Evolutionary conservation across 345 rosid species (phyloP).

Genomic region (Syzygium aqueum): DNA sequence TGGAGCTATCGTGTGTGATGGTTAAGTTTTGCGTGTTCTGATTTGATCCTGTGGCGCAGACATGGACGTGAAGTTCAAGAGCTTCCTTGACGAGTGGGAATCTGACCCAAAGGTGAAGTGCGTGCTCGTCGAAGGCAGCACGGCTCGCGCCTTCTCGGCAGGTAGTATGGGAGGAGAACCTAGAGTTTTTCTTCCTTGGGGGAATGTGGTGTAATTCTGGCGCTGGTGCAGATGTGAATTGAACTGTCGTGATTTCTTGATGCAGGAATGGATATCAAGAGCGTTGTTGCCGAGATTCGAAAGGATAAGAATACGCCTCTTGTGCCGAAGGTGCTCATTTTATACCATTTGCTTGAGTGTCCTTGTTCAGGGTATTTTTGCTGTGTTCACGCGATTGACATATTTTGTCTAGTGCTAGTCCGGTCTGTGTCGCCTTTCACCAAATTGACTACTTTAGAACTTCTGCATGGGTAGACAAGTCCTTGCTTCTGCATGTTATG

Average conservation of each 20-base stretch:
- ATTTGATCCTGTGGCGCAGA: conserved; percentile 21
- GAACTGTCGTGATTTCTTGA: conserved; percentile 8
- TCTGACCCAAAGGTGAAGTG: conserved; percentile 65
- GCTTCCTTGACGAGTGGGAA: conserved; percentile 85
- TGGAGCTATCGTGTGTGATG: not conserved
- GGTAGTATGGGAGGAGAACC: conserved; percentile 26
- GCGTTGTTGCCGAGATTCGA: conserved; percentile 33
- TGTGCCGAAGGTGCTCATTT: conserved; percentile 58
- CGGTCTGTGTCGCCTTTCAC: not conserved
- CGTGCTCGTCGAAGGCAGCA: conserved; percentile 66
- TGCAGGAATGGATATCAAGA: conserved; percentile 38
- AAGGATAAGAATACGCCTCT: conserved; percentile 57
- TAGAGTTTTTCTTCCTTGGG: not conserved
- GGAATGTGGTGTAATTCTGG: not conserved
- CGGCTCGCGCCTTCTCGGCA: conserved; percentile 81
- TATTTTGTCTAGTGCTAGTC: not conserved
- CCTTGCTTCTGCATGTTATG: not conserved
- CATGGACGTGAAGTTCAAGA: conserved; percentile 69
- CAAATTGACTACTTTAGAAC: not conserved
- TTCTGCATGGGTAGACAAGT: not conserved
- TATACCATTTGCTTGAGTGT: not conserved
- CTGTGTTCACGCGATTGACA: not conserved
- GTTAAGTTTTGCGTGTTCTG: not conserved
- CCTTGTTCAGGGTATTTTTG: not conserved
- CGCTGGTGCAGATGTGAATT: conserved; percentile 12